phyloP scores from a whole-genome alignment of 176 grass and related monocot species.

The Stipa capillata region DNA sequence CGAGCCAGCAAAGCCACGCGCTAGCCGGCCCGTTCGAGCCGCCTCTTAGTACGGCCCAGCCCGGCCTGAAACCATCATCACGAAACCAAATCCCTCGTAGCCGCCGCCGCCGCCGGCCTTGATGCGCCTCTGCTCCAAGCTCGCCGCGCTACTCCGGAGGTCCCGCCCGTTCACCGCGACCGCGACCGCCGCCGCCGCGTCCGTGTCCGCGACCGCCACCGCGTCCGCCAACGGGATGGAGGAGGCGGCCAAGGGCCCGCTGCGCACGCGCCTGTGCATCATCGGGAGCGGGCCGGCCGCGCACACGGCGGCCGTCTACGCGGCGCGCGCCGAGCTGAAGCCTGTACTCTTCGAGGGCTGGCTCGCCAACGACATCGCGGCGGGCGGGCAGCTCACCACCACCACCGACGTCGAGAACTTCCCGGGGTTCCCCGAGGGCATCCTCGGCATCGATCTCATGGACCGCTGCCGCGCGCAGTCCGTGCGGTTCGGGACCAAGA shows the following conservation, averaged over 20 bases:
- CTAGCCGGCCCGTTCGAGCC: conserved; percentile 17
- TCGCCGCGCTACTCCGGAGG: conserved; percentile 61
- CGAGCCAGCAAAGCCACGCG: not conserved
- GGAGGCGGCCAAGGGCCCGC: conserved; percentile 34
- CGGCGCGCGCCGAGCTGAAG: conserved; percentile 64
- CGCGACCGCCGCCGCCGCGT: not conserved
- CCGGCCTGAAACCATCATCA: not conserved
- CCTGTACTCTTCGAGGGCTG: conserved; percentile 90
- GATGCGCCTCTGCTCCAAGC: conserved; percentile 53
- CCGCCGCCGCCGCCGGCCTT: conserved; percentile 5
- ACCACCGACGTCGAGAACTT: conserved; percentile 99
- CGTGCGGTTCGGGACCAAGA: conserved; percentile 52
- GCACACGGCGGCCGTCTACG: conserved; percentile 90
- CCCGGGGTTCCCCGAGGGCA: conserved; percentile 78
- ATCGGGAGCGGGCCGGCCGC: conserved; percentile 90
- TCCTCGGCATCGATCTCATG: conserved; percentile 82
- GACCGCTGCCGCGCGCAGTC: conserved; percentile 70
- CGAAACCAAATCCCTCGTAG: not conserved
- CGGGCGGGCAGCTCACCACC: conserved; percentile 93
- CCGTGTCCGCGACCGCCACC: not conserved
- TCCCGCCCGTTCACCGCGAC: conserved; percentile 25
- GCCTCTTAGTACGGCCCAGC: not conserved
- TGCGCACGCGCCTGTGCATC: conserved; percentile 73
- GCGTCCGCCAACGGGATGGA: conserved; percentile 48
- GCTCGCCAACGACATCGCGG: conserved; percentile 91